phyloP scores from a whole-genome alignment of 208 protist genomes.

The Wallacemonas sp. region DNA sequence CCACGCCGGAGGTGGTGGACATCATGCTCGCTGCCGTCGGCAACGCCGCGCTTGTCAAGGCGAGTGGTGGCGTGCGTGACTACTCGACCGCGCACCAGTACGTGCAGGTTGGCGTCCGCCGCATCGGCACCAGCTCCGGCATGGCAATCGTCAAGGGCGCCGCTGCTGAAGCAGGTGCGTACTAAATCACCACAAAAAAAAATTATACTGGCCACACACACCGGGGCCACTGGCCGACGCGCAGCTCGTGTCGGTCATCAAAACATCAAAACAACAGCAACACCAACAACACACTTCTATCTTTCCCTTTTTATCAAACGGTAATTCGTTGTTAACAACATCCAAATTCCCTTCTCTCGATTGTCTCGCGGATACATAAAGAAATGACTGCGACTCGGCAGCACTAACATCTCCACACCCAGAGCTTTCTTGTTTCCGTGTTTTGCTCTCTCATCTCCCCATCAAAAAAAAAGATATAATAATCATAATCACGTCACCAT shows the following conservation, averaged over 20 bases:
- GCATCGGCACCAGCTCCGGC: constrained; percentile 93
- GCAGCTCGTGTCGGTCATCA: not conserved
- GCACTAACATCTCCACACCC: too few relatives aligned
- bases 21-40: constrained; percentile 93
- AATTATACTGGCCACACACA: too few relatives aligned
- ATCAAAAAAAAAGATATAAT: not conserved
- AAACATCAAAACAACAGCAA: too few relatives aligned
- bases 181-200: not conserved
- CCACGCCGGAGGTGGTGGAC: constrained; percentile 84
- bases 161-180: constrained; percentile 7
- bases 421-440: too few relatives aligned
- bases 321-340: too few relatives aligned
- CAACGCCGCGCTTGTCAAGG: constrained; percentile 82
- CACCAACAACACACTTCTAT: too few relatives aligned
- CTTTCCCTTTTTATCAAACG: too few relatives aligned
- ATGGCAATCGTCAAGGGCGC: constrained; percentile 61
- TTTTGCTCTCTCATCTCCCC: not conserved
- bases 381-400: too few relatives aligned
- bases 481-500: not conserved
- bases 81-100: constrained; percentile 71
- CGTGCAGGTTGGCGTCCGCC: constrained; percentile 72
- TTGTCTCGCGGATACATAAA: too few relatives aligned
- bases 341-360: too few relatives aligned
- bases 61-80: constrained; percentile 91
- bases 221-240: too few relatives aligned